A percentile compares a stretch with the other conserved stretches of the same genome.
Conservation (phyloP, 1,284 basidiomycete genomes). For the Stereum hirsutum region DNA sequence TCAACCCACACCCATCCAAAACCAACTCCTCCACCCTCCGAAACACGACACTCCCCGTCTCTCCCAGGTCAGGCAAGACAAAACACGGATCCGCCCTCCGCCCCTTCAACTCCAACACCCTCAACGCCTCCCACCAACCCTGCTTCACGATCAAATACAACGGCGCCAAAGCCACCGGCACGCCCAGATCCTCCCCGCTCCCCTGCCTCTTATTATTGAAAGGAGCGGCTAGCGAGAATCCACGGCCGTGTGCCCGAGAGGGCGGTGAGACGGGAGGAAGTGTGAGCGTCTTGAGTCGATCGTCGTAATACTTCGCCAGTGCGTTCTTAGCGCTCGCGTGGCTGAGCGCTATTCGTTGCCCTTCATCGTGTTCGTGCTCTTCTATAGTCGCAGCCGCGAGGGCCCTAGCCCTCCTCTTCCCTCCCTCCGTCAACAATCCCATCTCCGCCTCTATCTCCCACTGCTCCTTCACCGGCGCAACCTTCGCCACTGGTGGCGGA, state of each 20-base stretch:
- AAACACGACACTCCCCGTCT: slow-evolving; percentile 31
- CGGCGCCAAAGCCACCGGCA: slow-evolving; percentile 62
- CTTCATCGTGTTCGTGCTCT: neutral
- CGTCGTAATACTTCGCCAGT: slow-evolving; percentile 48
- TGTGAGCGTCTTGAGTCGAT: slow-evolving; percentile 44
- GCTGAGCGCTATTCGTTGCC: neutral
- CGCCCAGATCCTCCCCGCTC: slow-evolving; percentile 37
- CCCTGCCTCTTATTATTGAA: slow-evolving; percentile 9
- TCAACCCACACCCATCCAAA: slow-evolving; percentile 61
- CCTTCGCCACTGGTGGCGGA: slow-evolving; percentile 6
- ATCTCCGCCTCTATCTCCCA: slow-evolving; percentile 76
- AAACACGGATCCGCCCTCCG: slow-evolving; percentile 58
- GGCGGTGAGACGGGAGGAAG: slow-evolving; percentile 54
- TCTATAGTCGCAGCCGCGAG: slow-evolving; percentile 29
- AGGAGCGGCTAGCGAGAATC: slow-evolving; percentile 44
- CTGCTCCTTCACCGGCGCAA: slow-evolving; percentile 39
- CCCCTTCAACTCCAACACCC: slow-evolving; percentile 51
- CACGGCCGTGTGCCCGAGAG: slow-evolving; percentile 44
- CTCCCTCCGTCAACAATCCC: slow-evolving; percentile 63
- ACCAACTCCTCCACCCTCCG: slow-evolving; percentile 62
- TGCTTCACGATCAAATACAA: slow-evolving; percentile 49
- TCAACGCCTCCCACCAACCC: slow-evolving; percentile 50
- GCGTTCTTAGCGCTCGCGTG: slow-evolving; percentile 18
- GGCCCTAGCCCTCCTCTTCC: slow-evolving; percentile 52
- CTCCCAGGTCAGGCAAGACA: slow-evolving; percentile 31